These are phyloP conservation scores for Penicillium thymicola DNA, from an alignment of 2,329 filamentous ascomycete genomes.

Conservation along the genomic window DNA sequence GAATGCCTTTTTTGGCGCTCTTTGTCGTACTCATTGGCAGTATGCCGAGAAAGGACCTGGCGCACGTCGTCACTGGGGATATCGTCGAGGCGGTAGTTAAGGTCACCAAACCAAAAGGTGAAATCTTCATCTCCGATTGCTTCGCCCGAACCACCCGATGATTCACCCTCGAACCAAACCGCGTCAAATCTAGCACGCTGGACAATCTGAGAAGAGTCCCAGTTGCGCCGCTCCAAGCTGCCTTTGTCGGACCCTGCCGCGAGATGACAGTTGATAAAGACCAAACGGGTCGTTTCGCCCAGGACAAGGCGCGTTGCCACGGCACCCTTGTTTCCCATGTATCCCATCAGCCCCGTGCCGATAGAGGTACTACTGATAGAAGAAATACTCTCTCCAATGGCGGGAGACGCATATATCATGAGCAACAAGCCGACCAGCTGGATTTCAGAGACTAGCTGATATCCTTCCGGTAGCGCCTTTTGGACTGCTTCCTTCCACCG, in stretches of 20 bases:
- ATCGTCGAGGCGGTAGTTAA: conserved; percentile 89
- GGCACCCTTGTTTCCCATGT: conserved; percentile 94
- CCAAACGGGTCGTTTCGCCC: conserved; percentile 82
- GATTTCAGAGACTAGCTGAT: conserved; percentile 71
- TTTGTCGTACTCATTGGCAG: conserved; percentile 70
- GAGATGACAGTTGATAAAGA: conserved; percentile 89
- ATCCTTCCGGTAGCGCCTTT: conserved; percentile 71
- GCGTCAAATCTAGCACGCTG: conserved; percentile 75
- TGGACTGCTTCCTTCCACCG: conserved; percentile 79
- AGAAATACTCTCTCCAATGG: conserved; percentile 69
- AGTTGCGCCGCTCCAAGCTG: conserved; percentile 78
- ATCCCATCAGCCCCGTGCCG: conserved; percentile 85
- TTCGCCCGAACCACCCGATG: conserved; percentile 56
- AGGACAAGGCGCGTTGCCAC: conserved; percentile 77
- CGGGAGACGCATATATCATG: conserved; percentile 79
- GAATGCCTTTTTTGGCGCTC: conserved; percentile 38
- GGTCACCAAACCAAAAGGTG: conserved; percentile 91
- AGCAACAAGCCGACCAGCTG: conserved; percentile 84
- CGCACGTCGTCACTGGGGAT: conserved; percentile 89
- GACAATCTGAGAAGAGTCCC: conserved; percentile 80
- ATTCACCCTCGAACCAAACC: conserved; percentile 61
- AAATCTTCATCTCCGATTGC: conserved; percentile 87
- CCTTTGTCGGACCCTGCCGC: conserved; percentile 78
- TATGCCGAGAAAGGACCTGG: conserved; percentile 76
- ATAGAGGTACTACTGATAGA: conserved; percentile 79